These are phyloP conservation scores for Artemisia argyi DNA, from an alignment of 129 eudicot genomes.

Conservation along the genomic window DNA sequence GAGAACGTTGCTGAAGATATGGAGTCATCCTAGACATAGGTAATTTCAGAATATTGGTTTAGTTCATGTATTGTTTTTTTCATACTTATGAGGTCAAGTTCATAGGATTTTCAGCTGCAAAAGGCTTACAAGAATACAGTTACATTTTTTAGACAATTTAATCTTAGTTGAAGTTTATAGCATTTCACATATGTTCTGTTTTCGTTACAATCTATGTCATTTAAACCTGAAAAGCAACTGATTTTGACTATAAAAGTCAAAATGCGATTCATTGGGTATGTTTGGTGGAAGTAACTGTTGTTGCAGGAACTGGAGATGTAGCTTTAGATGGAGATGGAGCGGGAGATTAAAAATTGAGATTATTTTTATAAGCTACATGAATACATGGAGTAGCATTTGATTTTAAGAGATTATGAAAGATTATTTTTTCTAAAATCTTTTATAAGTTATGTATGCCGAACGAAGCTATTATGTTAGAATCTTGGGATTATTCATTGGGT, in stretches of 20 bases:
- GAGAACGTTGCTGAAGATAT: not conserved
- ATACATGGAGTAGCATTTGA: too few species aligned
- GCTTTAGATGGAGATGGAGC: too few species aligned
- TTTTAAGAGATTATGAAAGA: too few species aligned
- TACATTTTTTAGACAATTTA: not conserved
- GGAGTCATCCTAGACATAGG: not conserved
- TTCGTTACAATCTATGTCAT: not conserved
- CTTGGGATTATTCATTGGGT: not conserved
- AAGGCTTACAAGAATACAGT: not conserved
- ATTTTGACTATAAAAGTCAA: constrained; percentile 6
- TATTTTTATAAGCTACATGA: too few species aligned
- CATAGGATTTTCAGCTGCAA: not conserved
- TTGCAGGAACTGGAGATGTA: too few species aligned
- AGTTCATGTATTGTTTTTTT: not conserved
- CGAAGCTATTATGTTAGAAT: not conserved
- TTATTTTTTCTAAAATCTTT: too few species aligned
- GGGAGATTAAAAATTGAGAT: too few species aligned
- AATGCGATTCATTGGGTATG: not conserved
- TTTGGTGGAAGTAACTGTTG: too few species aligned
- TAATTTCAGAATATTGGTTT: not conserved
- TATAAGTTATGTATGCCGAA: too few species aligned
- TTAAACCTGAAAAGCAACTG: not conserved
- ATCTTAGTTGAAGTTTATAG: not conserved
- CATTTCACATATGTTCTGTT: not conserved
- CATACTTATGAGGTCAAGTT: not conserved